A percentile compares a stretch with the other conserved stretches of the same genome.
Conservation (phyloP, 176 grass and related monocot genomes). For the Oryza rufipogon region DNA sequence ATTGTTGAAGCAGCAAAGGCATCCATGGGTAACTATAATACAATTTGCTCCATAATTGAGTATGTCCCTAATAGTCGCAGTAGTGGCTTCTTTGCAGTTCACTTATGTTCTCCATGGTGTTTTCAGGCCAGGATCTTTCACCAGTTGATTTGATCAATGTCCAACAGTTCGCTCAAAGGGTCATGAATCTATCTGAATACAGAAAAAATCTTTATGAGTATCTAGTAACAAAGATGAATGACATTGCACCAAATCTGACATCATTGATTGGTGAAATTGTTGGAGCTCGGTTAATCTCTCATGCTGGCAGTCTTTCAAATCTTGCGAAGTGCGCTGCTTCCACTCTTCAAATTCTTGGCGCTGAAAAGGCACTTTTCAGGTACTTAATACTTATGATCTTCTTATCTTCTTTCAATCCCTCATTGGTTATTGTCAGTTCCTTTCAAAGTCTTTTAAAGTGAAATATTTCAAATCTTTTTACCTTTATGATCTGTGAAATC, state of each 20-base stretch:
- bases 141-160: constrained; percentile 90
- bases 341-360: constrained; percentile 96
- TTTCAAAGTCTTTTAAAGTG: not conserved
- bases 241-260: constrained; percentile 89
- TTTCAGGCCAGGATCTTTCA: constrained; percentile 79
- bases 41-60: not conserved
- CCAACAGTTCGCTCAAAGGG: constrained; percentile 84
- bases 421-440: constrained; percentile 57
- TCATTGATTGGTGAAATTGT: constrained; percentile 89
- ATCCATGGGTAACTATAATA: constrained; percentile 66
- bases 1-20: constrained; percentile 92
- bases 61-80: not conserved
- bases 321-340: constrained; percentile 91
- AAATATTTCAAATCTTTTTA: not conserved
- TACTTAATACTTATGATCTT: not conserved
- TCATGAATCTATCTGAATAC: constrained; percentile 92
- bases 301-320: constrained; percentile 98
- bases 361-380: constrained; percentile 97
- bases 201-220: constrained; percentile 94
- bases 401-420: not conserved
- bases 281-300: constrained; percentile 90
- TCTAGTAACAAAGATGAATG: constrained; percentile 96
- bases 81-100: not conserved
- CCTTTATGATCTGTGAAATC: not conserved
- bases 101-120: constrained; percentile 18